These are phyloP conservation scores for Vachellia collinsii DNA, from an alignment of 306 rosid species.

Conservation along the genomic window DNA sequence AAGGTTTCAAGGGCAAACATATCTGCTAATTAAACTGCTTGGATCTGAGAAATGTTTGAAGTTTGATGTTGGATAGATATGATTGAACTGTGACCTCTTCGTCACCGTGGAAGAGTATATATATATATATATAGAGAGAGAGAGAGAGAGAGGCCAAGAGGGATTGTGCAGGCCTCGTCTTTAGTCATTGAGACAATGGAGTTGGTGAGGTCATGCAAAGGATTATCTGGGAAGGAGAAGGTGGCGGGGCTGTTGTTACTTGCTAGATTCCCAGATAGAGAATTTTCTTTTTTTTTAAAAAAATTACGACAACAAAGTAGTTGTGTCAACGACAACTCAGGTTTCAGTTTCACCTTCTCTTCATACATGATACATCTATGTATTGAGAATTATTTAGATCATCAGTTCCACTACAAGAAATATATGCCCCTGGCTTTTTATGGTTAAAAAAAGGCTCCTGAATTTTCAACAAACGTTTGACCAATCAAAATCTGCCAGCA, in stretches of 20 bases:
- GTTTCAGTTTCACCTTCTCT: constrained; percentile 44
- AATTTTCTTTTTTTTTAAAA: constrained; percentile 11
- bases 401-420: constrained; percentile 34
- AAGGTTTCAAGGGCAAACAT: constrained; percentile 54
- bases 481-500: background rate
- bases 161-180: constrained; percentile 17
- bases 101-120: constrained; percentile 33
- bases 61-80: constrained; percentile 1
- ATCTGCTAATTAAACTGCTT: background rate
- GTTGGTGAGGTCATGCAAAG: constrained; percentile 40
- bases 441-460: background rate
- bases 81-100: constrained; percentile 29
- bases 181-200: constrained; percentile 35
- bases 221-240: background rate
- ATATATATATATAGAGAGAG: background rate
- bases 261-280: constrained; percentile 36
- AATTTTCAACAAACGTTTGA: constrained; percentile 9
- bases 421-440: background rate
- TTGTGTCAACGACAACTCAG: constrained; percentile 43
- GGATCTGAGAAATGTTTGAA: constrained; percentile 26
- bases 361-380: constrained; percentile 8
- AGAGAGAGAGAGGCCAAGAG: constrained; percentile 1
- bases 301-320: constrained; percentile 23
- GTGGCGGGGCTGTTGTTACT: constrained; percentile 38
- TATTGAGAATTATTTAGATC: constrained; percentile 15